Evolutionary conservation across 2,329 filamentous ascomycete genomes (phyloP).

Genomic region (Diatrype stigma): DNA sequence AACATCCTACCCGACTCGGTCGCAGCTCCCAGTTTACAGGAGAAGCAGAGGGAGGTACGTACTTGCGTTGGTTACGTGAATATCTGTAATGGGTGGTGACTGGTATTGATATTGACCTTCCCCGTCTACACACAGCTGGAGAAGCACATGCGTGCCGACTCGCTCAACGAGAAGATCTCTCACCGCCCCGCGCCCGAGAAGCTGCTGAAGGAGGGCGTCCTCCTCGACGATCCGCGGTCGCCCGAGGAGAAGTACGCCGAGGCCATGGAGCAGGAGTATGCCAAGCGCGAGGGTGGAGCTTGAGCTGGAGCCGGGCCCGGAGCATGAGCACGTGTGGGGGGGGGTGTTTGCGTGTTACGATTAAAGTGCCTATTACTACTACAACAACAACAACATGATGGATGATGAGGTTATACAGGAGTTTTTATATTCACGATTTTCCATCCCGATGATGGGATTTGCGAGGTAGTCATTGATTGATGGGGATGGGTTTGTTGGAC

Average conservation of each 20-base stretch:
- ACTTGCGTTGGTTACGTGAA: too few species aligned
- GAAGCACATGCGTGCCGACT: slow-evolving; percentile 83
- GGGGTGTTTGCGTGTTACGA: too few species aligned
- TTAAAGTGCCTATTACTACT: too few species aligned
- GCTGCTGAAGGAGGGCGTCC: slow-evolving; percentile 73
- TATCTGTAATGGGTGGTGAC: not conserved
- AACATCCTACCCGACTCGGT: slow-evolving; percentile 81
- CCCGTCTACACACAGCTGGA: slow-evolving; percentile 49
- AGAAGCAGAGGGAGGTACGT: slow-evolving; percentile 68
- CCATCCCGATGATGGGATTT: too few species aligned
- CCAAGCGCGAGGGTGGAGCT: slow-evolving; percentile 59
- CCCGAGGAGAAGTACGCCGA: slow-evolving; percentile 54
- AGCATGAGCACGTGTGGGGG: too few species aligned
- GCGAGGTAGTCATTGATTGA: too few species aligned
- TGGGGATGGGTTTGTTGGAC: too few species aligned
- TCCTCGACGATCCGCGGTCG: slow-evolving; percentile 64
- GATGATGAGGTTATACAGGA: too few species aligned
- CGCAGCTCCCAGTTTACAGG: slow-evolving; percentile 74
- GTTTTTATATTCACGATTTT: too few species aligned
- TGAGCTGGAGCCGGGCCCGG: too few species aligned
- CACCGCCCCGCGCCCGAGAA: slow-evolving; percentile 72
- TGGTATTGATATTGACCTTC: not conserved
- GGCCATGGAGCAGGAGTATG: slow-evolving; percentile 61
- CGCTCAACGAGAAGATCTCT: slow-evolving; percentile 80
- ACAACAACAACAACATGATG: too few species aligned